Base-by-base conservation (phyloP, 1,139 yeast genomes). In the Suhomyces coccinellae region DNA sequence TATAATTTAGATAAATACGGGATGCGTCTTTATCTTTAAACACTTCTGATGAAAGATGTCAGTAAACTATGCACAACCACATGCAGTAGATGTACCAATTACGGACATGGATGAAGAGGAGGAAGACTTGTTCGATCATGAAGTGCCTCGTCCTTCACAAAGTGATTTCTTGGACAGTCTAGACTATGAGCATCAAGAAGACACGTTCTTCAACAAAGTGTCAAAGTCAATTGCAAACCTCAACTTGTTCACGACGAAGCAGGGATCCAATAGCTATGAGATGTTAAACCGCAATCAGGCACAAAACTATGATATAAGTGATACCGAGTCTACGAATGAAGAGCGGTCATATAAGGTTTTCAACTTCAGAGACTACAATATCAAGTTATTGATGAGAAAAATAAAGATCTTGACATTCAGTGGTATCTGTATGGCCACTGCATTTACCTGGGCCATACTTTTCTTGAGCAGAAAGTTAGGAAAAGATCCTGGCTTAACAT, bases 91-190 rank as follows among this genome's bases (percentile, higher is more conserved):
- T 52, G 63, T 79, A 2, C 87, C 87, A 0, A 71, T 82, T 12
- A 77, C 83, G 1, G 75, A 82, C 52, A 64, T 82, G 46, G 87
- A 82, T 53, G 82, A 72, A 7, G 65, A 62, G 1, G 81, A 75
- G 9, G 83, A 80, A 44, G 82, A 79, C 43, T 51, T 69, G 6
- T 63, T 63, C 49, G 48, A 53, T 12, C 63, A 65, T 35, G 63
- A 56, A 22, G 26, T 16, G 12, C n/a, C n/a, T n/a, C 30, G 24
- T 13, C 13, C 13, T n/a, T n/a, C 29, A 16, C 13, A 6, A 8
- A 39, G 24, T 22, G 40, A 36, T 10, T 53, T 56, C 16, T 41
- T 64, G 13, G 53, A 61, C 31, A 49, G 50, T 6, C 29, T 63
- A 34, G 71, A 66, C 53, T 65, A 53, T 42, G 67, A 64, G 43